Conservation (phyloP, 495 filamentous ascomycete species). For the Penicillium paxilli region DNA sequence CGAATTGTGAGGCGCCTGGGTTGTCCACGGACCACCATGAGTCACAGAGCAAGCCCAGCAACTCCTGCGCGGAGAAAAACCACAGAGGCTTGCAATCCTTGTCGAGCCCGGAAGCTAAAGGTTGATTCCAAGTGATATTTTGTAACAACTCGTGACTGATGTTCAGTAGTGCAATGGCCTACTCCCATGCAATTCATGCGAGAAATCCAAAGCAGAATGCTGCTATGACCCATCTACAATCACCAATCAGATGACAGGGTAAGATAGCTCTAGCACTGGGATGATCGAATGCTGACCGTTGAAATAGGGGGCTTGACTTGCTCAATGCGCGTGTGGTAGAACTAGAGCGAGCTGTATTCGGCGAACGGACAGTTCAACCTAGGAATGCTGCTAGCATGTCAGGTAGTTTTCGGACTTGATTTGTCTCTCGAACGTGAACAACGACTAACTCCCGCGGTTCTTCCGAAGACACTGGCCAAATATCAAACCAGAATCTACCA, state of each 20-base stretch:
- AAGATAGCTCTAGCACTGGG: not conserved
- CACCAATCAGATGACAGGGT: constrained; percentile 4
- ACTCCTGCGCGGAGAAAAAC: constrained; percentile 3
- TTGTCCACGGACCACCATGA: not conserved
- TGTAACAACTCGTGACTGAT: not conserved
- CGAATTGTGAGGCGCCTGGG: too few relatives aligned
- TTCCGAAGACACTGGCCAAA: not conserved
- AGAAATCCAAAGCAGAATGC: constrained; percentile 7
- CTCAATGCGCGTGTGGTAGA: constrained; percentile 12
- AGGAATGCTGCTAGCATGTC: not conserved
- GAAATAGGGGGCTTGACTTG: constrained; percentile 6
- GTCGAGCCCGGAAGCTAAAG: constrained; percentile 10
- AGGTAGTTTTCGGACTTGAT: not conserved
- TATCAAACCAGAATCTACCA: not conserved
- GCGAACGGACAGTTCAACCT: constrained; percentile 8
- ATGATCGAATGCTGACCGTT: not conserved
- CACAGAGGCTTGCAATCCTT: constrained; percentile 11
- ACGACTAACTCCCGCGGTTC: not conserved
- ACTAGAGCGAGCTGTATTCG: constrained; percentile 13
- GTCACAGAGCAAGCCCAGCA: not conserved
- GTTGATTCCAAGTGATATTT: not conserved
- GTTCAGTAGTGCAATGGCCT: constrained; percentile 10
- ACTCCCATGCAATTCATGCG: constrained; percentile 11
- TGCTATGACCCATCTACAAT: constrained; percentile 11
- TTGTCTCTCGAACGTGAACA: not conserved